These are phyloP conservation scores for Gnomoniopsis smithogilvyi DNA, from an alignment of 2,329 filamentous ascomycete genomes.

Conservation along the genomic window DNA sequence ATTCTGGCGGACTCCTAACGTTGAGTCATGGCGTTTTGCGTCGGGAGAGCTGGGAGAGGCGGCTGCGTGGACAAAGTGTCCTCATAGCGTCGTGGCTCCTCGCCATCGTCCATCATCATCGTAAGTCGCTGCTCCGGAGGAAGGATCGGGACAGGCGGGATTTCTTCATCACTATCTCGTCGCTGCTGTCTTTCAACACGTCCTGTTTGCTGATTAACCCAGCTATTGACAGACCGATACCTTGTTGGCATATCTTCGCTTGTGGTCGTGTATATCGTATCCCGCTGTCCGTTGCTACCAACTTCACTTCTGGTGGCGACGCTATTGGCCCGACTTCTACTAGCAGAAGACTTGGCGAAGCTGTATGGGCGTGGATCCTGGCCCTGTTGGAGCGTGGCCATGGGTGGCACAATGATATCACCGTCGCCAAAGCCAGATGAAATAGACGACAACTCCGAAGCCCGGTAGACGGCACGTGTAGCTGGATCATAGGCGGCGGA, in stretches of 20 bases:
- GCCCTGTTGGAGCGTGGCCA: constrained; percentile 21
- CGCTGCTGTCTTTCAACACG: constrained; percentile 47
- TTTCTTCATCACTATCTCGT: constrained; percentile 30
- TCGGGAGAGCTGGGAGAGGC: not conserved
- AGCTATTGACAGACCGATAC: constrained; percentile 58
- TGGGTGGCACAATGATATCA: constrained; percentile 48
- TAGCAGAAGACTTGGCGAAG: not conserved
- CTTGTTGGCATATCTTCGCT: constrained; percentile 53
- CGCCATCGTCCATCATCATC: constrained; percentile 48
- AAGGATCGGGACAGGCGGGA: constrained; percentile 38
- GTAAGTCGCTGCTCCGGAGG: constrained; percentile 45
- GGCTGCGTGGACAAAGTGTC: not conserved
- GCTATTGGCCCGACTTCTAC: constrained; percentile 20
- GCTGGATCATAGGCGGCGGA: constrained; percentile 33
- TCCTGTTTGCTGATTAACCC: constrained; percentile 63
- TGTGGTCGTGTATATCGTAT: constrained; percentile 50
- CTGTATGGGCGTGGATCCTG: not conserved
- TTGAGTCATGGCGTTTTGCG: not conserved
- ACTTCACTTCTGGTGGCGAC: constrained; percentile 34
- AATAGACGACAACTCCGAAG: constrained; percentile 55
- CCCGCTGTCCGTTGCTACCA: constrained; percentile 31
- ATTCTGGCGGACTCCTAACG: not conserved
- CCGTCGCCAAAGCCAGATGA: constrained; percentile 64
- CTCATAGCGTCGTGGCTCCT: constrained; percentile 37
- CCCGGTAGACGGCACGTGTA: constrained; percentile 35